Evolutionary conservation across 2,329 filamentous ascomycete genomes (phyloP), one percentile per base, ranked within the genome.

Genomic region (Ascochyta koolunga): DNA sequence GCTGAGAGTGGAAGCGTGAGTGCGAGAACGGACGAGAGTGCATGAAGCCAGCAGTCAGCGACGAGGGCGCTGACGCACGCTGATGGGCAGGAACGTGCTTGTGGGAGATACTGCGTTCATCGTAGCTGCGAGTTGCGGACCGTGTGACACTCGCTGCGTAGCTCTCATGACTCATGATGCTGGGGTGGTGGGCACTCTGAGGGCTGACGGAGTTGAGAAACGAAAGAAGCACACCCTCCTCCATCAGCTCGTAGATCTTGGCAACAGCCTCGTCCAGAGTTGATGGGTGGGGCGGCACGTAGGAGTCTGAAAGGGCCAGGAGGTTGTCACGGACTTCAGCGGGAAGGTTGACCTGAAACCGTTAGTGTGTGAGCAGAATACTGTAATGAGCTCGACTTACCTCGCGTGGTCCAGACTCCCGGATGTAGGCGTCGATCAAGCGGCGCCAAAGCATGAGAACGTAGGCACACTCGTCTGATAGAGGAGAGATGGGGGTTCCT

Each of bases 221-320:
- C 0, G 93, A 93, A 0, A 96, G 87, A 45, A 98, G 81, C 0
- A 98, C 90, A 3, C 93, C 97, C 72, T 98, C 95, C 67, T 96
- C 96, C 93, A 99, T 98, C 50, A 99, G 80, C 65, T 98, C 95
- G 73, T 93, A 93, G 35, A 97, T 90, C 57, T 96, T 96, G 58
- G 85, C 84, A 21, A 96, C 89, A 18, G 95, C 92, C 44, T 90
- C 84, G 56, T 96, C 89, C 15, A 99, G 80, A 49, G 87, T 85
- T 35, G 88, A 85, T 1, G 95, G 93, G 54, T 86, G 78, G 5
- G 88, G 89, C 6, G 93, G 91, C 0, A 86, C 81, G 5, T 81
- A 78, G 1, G 79, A 75, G 13, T 82, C 76, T 7, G 86, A 82
- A 35, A 89, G 81, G 36, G 80, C 80, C 29, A 98, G 81, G 19